Evolutionary conservation across 129 eudicot species (phyloP).

Genomic region (Artemisia tridentata): DNA sequence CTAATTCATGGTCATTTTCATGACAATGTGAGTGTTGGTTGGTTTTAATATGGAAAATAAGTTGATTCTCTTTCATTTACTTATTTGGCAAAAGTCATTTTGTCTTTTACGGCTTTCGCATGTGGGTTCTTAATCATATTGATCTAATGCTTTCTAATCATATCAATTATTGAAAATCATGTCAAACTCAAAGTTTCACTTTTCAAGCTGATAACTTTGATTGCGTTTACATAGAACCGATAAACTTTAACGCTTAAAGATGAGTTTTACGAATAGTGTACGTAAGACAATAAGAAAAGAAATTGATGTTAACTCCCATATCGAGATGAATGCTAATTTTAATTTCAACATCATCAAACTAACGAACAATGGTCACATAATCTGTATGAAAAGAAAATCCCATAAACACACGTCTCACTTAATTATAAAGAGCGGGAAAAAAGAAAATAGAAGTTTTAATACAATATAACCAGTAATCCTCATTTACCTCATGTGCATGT

Average conservation of each 20-base stretch:
- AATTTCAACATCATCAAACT: too few species aligned
- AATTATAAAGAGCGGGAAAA: too few species aligned
- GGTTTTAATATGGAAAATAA: constrained; percentile 18
- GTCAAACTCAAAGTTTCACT: neutral
- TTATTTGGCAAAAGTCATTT: constrained; percentile 9
- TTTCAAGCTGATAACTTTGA: neutral
- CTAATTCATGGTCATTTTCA: constrained; percentile 27
- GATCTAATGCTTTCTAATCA: constrained; percentile 20
- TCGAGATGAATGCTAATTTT: too few species aligned
- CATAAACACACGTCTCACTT: too few species aligned
- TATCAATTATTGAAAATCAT: constrained; percentile 2
- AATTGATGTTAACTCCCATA: too few species aligned
- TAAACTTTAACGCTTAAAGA: neutral
- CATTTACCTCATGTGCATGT: too few species aligned
- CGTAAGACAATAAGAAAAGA: too few species aligned
- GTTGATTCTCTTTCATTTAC: constrained; percentile 13
- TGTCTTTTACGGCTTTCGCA: constrained; percentile 30
- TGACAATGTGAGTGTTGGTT: constrained; percentile 18
- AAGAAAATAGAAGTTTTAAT: too few species aligned
- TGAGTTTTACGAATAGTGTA: neutral
- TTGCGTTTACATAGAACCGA: neutral
- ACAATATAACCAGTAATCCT: too few species aligned
- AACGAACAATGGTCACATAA: too few species aligned
- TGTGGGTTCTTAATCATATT: constrained; percentile 22
- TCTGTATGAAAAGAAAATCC: too few species aligned